These are phyloP conservation scores for Loxodes magnus DNA, from an alignment of 73 alveolate genomes.

Conservation along the genomic window DNA sequence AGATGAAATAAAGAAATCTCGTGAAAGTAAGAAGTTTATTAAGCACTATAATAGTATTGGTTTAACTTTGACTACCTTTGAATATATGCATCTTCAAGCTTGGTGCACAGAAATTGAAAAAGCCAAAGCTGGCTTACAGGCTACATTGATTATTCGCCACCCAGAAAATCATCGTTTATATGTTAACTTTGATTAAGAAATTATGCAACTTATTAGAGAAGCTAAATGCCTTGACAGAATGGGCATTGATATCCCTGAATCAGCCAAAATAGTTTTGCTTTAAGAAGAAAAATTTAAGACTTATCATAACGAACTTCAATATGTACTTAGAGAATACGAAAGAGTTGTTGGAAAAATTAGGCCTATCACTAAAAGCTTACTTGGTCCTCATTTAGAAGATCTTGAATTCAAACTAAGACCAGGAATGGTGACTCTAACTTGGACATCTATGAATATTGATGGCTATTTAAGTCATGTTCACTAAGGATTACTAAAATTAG, in stretches of 20 bases:
- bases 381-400: slow-evolving; percentile 98
- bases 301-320: slow-evolving; percentile 95
- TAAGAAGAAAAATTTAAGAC: slow-evolving; percentile 99
- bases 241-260: slow-evolving; percentile 99
- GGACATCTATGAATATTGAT: slow-evolving; percentile 99
- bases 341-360: slow-evolving; percentile 95
- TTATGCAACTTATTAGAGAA: slow-evolving; percentile 97
- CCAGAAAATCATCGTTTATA: slow-evolving; percentile 85
- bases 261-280: slow-evolving; percentile 98
- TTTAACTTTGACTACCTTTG: slow-evolving; percentile 65
- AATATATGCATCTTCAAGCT: slow-evolving; percentile 58
- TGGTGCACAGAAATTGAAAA: slow-evolving; percentile 84
- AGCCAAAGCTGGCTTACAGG: slow-evolving; percentile 93
- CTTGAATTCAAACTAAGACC: slow-evolving; percentile 98
- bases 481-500: slow-evolving; percentile 93
- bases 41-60: slow-evolving; percentile 76
- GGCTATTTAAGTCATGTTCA: slow-evolving; percentile 95
- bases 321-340: slow-evolving; percentile 96
- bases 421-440: slow-evolving; percentile 97
- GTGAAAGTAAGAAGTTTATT: slow-evolving; percentile 53
- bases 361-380: slow-evolving; percentile 93
- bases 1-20: slow-evolving; percentile 39
- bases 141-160: slow-evolving; percentile 88
- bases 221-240: slow-evolving; percentile 98
- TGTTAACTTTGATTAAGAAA: slow-evolving; percentile 98